Evolutionary conservation across 306 rosid species (phyloP).

Genomic region (Betula pendula): DNA sequence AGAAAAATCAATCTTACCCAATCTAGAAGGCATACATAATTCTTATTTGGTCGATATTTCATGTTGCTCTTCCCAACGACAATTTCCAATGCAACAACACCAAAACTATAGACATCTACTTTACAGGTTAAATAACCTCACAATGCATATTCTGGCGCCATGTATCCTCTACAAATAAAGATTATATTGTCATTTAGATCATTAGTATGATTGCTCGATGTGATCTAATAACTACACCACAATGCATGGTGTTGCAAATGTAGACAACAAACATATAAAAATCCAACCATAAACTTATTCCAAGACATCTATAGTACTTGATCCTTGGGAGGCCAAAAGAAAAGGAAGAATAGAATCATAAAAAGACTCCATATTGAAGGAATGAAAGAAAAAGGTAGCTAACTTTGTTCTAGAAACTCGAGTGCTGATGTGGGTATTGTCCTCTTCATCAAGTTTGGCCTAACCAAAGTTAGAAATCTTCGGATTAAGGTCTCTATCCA

Average conservation of each 20-base stretch:
- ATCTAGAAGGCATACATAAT: slow-evolving; percentile 62
- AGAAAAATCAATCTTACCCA: slow-evolving; percentile 33
- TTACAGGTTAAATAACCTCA: slow-evolving; percentile 58
- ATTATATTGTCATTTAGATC: not conserved
- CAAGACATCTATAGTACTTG: not conserved
- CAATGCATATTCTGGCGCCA: slow-evolving; percentile 77
- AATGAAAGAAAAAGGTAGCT: no score
- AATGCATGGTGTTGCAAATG: not conserved
- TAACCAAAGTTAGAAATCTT: no score
- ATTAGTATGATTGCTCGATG: not conserved
- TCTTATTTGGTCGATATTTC: slow-evolving; percentile 40
- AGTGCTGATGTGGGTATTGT: no score
- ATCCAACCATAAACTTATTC: not conserved
- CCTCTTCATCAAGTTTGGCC: no score
- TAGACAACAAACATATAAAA: not conserved
- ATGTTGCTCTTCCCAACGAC: slow-evolving; percentile 49
- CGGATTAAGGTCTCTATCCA: no score
- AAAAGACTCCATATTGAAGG: no score
- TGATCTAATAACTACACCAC: not conserved
- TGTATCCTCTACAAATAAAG: slow-evolving; percentile 55
- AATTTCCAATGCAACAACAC: slow-evolving; percentile 58
- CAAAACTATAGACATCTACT: slow-evolving; percentile 69
- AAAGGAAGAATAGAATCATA: no score
- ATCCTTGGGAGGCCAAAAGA: no score
- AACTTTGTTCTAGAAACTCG: no score